These are phyloP conservation scores for Heterobasidion irregulare DNA, from an alignment of 1,284 basidiomycete species.

Conservation along the genomic window DNA sequence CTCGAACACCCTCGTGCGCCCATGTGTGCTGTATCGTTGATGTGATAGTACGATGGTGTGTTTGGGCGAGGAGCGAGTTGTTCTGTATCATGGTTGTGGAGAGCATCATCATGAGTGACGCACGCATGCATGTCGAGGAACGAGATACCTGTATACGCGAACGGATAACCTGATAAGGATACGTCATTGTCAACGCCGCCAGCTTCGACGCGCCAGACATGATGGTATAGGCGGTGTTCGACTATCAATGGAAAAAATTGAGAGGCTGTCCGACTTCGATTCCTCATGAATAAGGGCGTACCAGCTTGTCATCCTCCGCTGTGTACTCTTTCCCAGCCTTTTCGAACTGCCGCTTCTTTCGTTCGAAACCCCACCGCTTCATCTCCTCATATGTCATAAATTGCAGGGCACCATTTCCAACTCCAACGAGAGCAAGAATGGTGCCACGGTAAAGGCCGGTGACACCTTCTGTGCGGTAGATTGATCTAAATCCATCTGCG, in stretches of 20 bases:
- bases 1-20: constrained; percentile 70
- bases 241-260: constrained; percentile 35
- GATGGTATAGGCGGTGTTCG: constrained; percentile 86
- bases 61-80: constrained; percentile 40
- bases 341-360: constrained; percentile 55
- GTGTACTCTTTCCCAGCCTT: constrained; percentile 56
- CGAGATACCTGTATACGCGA: constrained; percentile 79
- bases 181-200: constrained; percentile 79
- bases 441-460: constrained; percentile 86
- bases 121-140: neutral
- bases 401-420: constrained; percentile 93
- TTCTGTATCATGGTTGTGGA: constrained; percentile 32
- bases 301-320: constrained; percentile 77
- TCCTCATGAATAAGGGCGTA: constrained; percentile 27
- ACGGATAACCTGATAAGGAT: constrained; percentile 96
- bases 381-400: constrained; percentile 97
- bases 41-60: constrained; percentile 74
- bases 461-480: constrained; percentile 70
- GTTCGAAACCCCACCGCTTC: constrained; percentile 83
- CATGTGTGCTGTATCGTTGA: constrained; percentile 77
- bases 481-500: constrained; percentile 70
- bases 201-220: constrained; percentile 92
- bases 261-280: neutral
- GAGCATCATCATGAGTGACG: neutral
- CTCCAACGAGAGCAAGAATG: constrained; percentile 84